Evolutionary conservation across 345 rosid species (phyloP), one percentile per base, ranked within the genome.

Genomic region (Psidium friedrichsthalianum): DNA sequence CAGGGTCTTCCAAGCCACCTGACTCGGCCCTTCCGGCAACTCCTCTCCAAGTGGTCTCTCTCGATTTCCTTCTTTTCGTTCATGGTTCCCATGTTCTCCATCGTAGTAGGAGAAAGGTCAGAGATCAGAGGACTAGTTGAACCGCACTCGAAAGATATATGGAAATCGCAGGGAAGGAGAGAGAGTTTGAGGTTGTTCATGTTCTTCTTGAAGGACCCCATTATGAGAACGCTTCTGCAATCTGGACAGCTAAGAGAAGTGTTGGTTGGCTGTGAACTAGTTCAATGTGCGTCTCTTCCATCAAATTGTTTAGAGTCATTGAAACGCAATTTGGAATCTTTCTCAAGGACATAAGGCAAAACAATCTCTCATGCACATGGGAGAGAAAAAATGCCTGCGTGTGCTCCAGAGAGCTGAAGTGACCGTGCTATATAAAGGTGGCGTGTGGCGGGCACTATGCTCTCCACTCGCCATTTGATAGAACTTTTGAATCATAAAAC

Each of bases 31-130:
- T 53, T 85, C 86, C 10, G 6, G 58, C 69, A 61, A 14, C 32
- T 5, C 44, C 82, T 61, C 55, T 55, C 81, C 3, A 11, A 56
- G 61, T 82, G 22, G 14, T 53, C 83, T 47, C n/a, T 44, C 88
- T 13, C 83, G 82, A 82, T 85, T 82, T 82, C 84, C 83, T 69
- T 55, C 82, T 82, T 85, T 76, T 69, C 82, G 53, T 69, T 83
- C 47, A 29, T 11, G 59, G 57, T 27, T 8, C 54, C 44, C 58
- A 2, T 13, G 58, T 16, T 56, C 59, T 54, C 61, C 84, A 82
- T 82, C 11, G 61, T 18, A 40, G 80, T 69, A 69, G 36, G 36
- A 69, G 47, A 69, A 69, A 69, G 80, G 47, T 69, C 47, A 16
- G 80, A 69, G 80, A 69, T 69, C 80, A 18, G 25, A 69, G 47